These are phyloP conservation scores for Rhizophora apiculata DNA, from an alignment of 345 rosid genomes.

Conservation along the genomic window DNA sequence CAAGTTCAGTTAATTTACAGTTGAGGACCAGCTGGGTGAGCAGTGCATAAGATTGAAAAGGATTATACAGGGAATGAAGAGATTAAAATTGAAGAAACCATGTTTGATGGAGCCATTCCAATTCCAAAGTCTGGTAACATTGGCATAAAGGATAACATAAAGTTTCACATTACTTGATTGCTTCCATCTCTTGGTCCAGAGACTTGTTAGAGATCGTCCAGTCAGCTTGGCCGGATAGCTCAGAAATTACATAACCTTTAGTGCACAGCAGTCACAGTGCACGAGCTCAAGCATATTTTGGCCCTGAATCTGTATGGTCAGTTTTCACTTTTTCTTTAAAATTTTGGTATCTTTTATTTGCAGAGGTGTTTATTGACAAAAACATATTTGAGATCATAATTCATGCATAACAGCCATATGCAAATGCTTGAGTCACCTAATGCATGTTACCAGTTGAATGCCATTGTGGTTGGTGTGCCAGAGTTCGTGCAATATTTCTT, in stretches of 20 bases:
- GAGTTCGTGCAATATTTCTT: too few species aligned
- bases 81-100: slow-evolving; percentile 72
- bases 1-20: slow-evolving; percentile 19
- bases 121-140: slow-evolving; percentile 31
- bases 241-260: slow-evolving; percentile 56
- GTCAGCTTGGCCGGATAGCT: slow-evolving; percentile 75
- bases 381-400: too few species aligned
- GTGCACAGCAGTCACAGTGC: slow-evolving; percentile 31
- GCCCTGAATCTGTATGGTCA: slow-evolving; percentile 66
- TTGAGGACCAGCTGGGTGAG: too few species aligned
- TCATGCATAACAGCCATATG: too few species aligned
- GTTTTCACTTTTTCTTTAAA: slow-evolving; percentile 4
- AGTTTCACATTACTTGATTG: slow-evolving; percentile 66
- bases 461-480: too few species aligned
- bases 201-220: slow-evolving; percentile 64
- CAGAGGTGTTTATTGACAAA: too few species aligned
- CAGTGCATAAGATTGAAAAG: too few species aligned
- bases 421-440: too few species aligned
- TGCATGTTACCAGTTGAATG: too few species aligned
- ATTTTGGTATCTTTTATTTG: too few species aligned
- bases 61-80: slow-evolving; percentile 35
- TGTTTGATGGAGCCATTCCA: slow-evolving; percentile 73
- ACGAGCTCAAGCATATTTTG: slow-evolving; percentile 37
- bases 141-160: slow-evolving; percentile 28
- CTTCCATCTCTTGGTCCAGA: slow-evolving; percentile 54